Evolutionary conservation across 352 stramenopile species (phyloP), one percentile per base, ranked within the genome.

Genomic region (Aphanomyces euteiches): DNA sequence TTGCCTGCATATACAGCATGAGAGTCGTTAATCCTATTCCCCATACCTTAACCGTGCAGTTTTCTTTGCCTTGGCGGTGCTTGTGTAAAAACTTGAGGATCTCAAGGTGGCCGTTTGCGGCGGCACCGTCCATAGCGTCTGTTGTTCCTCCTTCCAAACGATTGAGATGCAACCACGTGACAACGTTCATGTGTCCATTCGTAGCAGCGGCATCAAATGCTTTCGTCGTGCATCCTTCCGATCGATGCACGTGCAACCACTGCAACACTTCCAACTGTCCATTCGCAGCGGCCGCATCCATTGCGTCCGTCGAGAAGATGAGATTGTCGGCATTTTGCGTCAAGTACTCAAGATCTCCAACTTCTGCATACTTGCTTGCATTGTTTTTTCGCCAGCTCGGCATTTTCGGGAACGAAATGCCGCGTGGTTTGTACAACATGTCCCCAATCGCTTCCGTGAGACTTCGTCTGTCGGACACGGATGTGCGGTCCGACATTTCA

Each of bases 61-160:
- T 59, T 64, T 78, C 74, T 12, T 68, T 36, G 17, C 37, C 54
- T 12, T 41, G 54, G 5, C 74, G 56, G 47, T 78, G 67, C 2
- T 72, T 40, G 72, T 78, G 74, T 8, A 78, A 71, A 72, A 72
- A 78, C 36, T 76, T 67, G 2, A 78, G 56, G 37, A 77, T 60
- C 66, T 60, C 36, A 10, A 78, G 50, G 45, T 78, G 74, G n/a
- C 74, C 74, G 13, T 73, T 69, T 2, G 37, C 43, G 7, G 73
- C 73, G 8, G 73, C 73, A 7, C 56, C 47, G 50, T 77, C 73
- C 56, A 77, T 75, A 3, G 73, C 73, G 17, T 64, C 70, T 41
- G 56, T 48, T 37, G 73, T 75, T 56, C 64, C 73, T 19, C 73
- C 73, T 61, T 77, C 73, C 28, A 48, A 69, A 4, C 69, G 56